Evolutionary conservation across 1,284 basidiomycete genomes (phyloP).

Genomic region (Gomphus sp.): DNA sequence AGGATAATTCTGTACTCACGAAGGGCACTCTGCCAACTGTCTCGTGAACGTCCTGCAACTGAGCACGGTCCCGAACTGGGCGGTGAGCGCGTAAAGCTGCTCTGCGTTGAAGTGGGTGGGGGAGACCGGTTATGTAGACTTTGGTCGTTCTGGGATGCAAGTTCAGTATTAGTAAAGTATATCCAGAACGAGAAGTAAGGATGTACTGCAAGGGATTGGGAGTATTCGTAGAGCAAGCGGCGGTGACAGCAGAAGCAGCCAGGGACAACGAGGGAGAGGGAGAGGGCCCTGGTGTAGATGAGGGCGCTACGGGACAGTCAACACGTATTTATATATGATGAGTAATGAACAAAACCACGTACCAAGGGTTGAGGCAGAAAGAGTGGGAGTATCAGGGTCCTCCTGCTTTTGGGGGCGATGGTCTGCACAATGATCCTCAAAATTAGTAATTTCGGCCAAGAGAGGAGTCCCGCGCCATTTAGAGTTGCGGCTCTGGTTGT

Average conservation of each 20-base stretch:
- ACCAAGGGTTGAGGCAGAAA: not conserved
- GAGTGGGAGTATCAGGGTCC: not conserved
- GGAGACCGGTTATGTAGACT: conserved; percentile 61
- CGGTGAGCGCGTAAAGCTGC: conserved; percentile 45
- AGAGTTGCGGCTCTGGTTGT: not conserved
- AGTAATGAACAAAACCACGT: not conserved
- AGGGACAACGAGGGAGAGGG: not conserved
- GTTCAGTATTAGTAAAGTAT: not conserved
- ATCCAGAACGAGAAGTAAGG: not conserved
- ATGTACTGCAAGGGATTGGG: conserved; percentile 9
- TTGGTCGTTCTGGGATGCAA: conserved; percentile 28
- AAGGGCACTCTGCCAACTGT: conserved; percentile 39
- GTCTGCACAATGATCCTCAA: not conserved
- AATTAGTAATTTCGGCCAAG: not conserved
- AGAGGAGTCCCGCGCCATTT: not conserved
- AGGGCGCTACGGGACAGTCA: not conserved
- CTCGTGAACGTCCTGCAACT: conserved; percentile 58
- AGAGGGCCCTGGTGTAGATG: not conserved
- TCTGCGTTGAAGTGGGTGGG: conserved; percentile 53
- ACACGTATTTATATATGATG: not conserved
- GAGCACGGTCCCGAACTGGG: conserved; percentile 44
- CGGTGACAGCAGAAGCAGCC: not conserved
- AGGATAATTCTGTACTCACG: conserved; percentile 21
- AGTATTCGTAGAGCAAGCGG: conserved; percentile 8
- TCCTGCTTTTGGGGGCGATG: not conserved